Evolutionary conservation across 2,329 filamentous ascomycete species (phyloP).

Genomic region (Massarina eburnea): DNA sequence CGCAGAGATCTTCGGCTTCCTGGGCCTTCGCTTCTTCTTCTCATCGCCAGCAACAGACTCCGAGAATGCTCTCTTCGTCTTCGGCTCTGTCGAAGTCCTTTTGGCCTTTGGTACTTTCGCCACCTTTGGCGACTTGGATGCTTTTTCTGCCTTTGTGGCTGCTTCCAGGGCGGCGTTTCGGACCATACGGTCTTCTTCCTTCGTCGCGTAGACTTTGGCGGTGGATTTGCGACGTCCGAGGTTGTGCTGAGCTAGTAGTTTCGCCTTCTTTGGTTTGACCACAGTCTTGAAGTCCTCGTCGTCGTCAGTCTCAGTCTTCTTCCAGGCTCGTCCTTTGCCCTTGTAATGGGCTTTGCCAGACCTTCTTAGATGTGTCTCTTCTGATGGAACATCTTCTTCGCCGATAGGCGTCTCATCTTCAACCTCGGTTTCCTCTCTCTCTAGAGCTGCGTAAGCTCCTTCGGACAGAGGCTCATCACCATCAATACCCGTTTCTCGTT

Average conservation of each 20-base stretch:
- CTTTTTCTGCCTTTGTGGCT: neutral
- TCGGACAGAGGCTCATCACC: too few species aligned
- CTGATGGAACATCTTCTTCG: constrained; percentile 1
- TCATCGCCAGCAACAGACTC: neutral
- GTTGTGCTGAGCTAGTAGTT: constrained; percentile 3
- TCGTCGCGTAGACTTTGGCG: neutral
- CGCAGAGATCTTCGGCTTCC: constrained; percentile 10
- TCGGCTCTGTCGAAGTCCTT: neutral
- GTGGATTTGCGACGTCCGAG: constrained; percentile 7
- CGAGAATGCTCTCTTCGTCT: neutral
- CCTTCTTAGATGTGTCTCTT: constrained; percentile 1
- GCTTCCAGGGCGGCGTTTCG: neutral
- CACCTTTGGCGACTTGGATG: neutral
- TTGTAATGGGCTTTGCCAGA: constrained; percentile 25
- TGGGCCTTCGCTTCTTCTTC: constrained; percentile 8
- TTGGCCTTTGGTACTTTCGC: neutral
- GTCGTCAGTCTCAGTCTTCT: constrained; percentile 35
- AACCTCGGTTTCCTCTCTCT: constrained; percentile 1
- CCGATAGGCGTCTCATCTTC: neutral
- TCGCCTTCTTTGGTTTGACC: constrained; percentile 2
- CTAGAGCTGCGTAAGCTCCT: too few species aligned
- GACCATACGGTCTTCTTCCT: neutral
- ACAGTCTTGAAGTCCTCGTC: constrained; percentile 28
- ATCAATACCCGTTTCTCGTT: too few species aligned
- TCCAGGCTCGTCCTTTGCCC: constrained; percentile 35